phyloP scores from a whole-genome alignment of 345 rosid genomes.

The Citrus trifoliata region DNA sequence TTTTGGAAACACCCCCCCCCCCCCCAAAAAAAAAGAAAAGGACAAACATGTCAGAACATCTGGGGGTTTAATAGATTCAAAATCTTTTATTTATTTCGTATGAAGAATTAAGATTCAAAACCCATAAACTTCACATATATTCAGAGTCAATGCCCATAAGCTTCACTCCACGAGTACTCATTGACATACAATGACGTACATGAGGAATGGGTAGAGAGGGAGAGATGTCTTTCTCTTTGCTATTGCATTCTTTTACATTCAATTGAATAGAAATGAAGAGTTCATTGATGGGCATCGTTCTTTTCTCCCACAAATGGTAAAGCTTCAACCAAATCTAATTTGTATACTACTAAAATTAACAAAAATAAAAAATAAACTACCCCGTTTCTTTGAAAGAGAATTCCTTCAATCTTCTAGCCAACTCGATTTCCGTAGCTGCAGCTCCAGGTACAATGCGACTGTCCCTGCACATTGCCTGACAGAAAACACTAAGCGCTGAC shows the following conservation, averaged over 20 bases:
- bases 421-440: slow-evolving; percentile 94
- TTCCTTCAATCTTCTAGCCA: slow-evolving; percentile 92
- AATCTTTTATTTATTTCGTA: neutral
- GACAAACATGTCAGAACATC: neutral
- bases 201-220: neutral
- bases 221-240: neutral
- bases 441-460: slow-evolving; percentile 93
- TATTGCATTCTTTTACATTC: neutral
- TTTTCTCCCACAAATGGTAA: neutral
- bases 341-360: neutral
- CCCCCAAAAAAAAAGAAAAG: neutral
- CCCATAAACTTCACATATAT: neutral
- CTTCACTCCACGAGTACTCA: neutral
- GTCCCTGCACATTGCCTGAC: slow-evolving; percentile 97
- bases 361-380: slow-evolving; percentile 29
- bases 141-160: neutral
- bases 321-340: neutral
- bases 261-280: neutral
- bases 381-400: slow-evolving; percentile 92
- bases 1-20: neutral
- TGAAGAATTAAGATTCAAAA: no score
- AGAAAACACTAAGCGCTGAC: neutral
- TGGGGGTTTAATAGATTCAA: neutral
- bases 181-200: neutral
- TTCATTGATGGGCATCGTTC: neutral